Percentiles rank a stretch among this genome's conserved stretches.
Conservation (phyloP, 495 filamentous ascomycete genomes). For the Trichoderma parareesei region DNA sequence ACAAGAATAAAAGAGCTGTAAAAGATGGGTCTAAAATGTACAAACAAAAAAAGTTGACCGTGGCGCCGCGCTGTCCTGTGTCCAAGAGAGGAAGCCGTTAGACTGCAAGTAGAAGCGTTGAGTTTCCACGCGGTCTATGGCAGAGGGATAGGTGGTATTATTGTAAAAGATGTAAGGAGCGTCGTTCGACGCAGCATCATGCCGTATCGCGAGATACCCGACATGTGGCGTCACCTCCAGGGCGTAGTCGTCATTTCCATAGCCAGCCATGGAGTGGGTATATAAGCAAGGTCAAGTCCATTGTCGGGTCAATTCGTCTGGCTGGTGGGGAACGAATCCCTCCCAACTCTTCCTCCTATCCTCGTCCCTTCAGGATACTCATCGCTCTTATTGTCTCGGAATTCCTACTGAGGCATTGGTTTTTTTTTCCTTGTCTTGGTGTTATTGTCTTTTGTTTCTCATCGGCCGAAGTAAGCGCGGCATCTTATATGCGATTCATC, state of each 20-base stretch:
- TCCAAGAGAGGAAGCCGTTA: background rate
- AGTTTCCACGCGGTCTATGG: background rate
- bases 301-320: background rate
- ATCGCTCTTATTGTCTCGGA: no score
- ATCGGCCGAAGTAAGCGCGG: background rate
- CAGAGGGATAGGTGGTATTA: background rate
- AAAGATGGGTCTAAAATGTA: background rate
- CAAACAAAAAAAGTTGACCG: constrained; percentile 1
- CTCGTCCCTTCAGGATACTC: no score
- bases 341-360: background rate
- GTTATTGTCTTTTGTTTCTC: background rate
- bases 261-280: constrained; percentile 1
- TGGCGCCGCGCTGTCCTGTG: constrained; percentile 7
- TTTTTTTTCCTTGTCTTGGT: background rate
- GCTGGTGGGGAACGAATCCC: background rate
- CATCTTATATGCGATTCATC: constrained; percentile 38
- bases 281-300: background rate
- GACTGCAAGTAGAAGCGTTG: background rate
- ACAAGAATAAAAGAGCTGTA: background rate
- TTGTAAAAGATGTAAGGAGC: background rate
- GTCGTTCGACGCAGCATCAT: background rate
- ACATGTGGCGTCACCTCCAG: constrained; percentile 6
- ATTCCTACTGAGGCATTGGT: no score
- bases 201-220: background rate
- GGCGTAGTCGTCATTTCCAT: background rate